Evolutionary conservation across 768 basidiomycete species (phyloP).

Genomic region (Xerocomellus amylosporus): DNA sequence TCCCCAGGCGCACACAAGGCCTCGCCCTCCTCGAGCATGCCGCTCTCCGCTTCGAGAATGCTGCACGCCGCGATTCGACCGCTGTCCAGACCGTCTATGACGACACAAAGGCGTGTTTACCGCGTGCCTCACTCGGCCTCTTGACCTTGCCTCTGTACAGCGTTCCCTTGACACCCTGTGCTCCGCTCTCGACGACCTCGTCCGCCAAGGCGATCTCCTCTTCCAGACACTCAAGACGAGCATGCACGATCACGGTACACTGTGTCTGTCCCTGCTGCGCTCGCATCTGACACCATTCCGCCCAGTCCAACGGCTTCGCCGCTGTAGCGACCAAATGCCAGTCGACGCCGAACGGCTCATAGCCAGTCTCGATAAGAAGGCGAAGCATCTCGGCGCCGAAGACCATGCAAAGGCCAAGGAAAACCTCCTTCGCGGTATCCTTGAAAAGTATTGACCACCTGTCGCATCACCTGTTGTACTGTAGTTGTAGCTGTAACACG

Average conservation of each 20-base stretch:
- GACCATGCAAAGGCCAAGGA: slow-evolving; percentile 35
- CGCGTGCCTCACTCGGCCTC: not conserved
- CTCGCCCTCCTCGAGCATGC: slow-evolving; percentile 53
- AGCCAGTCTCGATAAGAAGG: slow-evolving; percentile 51
- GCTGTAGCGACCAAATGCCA: slow-evolving; percentile 45
- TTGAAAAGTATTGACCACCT: slow-evolving; percentile 30
- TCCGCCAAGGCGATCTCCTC: slow-evolving; percentile 45
- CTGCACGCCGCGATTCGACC: slow-evolving; percentile 43
- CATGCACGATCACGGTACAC: slow-evolving; percentile 48
- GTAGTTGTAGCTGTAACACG: slow-evolving; percentile 7
- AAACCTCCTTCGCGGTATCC: slow-evolving; percentile 33
- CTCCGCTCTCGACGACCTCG: slow-evolving; percentile 47
- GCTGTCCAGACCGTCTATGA: slow-evolving; percentile 39
- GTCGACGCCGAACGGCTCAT: slow-evolving; percentile 52
- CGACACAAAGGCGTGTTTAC: slow-evolving; percentile 43
- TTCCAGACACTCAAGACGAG: slow-evolving; percentile 47
- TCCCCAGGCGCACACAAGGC: slow-evolving; percentile 36
- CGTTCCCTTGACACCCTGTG: slow-evolving; percentile 41
- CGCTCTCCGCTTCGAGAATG: slow-evolving; percentile 50
- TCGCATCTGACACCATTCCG: slow-evolving; percentile 7
- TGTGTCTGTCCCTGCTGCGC: not conserved
- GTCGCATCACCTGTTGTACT: not conserved
- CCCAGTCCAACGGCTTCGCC: slow-evolving; percentile 46
- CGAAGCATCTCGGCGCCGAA: slow-evolving; percentile 37
- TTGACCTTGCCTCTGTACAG: slow-evolving; percentile 34